Evolutionary conservation across 1,139 yeast species (phyloP), one percentile per base, ranked within the genome.

Genomic region (Suhomyces kunorum): DNA sequence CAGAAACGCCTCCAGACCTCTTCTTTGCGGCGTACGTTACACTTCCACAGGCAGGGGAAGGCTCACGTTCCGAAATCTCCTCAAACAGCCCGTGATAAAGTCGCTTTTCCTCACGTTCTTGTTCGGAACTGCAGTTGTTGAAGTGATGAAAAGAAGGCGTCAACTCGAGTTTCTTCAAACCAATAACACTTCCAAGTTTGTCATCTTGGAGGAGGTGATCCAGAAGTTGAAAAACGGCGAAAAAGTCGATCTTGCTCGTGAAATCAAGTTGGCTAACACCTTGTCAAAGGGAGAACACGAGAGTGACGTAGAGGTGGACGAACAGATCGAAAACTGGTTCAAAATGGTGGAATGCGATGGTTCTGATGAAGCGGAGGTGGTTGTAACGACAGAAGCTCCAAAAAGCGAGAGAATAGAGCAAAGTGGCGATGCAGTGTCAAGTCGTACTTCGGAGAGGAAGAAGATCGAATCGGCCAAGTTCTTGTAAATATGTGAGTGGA

Each of bases 81-180:
- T 55, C 40, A 39, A 50, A 18, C 58, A 68, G 0, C 71, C 77
- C 3, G 59, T 68, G 3, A 56, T 69, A 42, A 72, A 72, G 51
- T 63, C 75, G 15, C 53, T 71, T 6, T 46, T 70, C 11, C 60
- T 69, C 26, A 66, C 73, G 4, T 47, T 71, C 23, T 48, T 71
- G 11, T 68, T 71, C 48, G 74, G 75, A 4, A 58, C 74, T 5
- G 64, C 62, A 2, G 69, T 69, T 12, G 64, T 71, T 5, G 76
- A 71, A 38, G 55, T 64, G 38, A 66, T 69, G 51, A 61, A 62
- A 29, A 59, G 56, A 35, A 53, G 73, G 19, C 64, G 61, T 37
- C 70, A 64, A 28, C 49, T 64, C 17, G 73, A 69, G 25, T 45
- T 53, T 7, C 53, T 71, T 24, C 53, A 49, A 12, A 54, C 55